phyloP scores from a whole-genome alignment of 2,329 filamentous ascomycete species.

The Talaromyces sp. region DNA sequence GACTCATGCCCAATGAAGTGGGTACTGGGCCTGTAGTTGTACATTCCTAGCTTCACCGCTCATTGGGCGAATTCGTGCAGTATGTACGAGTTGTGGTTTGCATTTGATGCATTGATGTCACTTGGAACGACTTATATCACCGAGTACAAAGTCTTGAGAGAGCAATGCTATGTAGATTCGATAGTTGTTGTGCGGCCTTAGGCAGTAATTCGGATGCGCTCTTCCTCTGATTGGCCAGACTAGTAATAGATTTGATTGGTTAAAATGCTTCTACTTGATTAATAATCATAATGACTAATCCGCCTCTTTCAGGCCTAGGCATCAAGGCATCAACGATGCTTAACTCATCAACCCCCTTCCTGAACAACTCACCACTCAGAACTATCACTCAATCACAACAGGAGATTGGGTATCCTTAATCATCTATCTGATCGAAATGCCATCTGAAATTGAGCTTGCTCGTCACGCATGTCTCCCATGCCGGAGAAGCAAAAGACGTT shows the following conservation, averaged over 20 bases:
- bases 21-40: background rate
- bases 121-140: background rate
- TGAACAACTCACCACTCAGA: background rate
- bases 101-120: background rate
- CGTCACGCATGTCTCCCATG: background rate
- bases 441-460: background rate
- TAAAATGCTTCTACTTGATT: background rate
- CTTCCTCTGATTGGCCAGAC: background rate
- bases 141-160: background rate
- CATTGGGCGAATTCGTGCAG: background rate
- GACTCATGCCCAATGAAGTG: slow-evolving; percentile 12
- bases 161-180: background rate
- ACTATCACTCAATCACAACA: background rate
- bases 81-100: background rate
- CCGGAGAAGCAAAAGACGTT: background rate
- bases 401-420: background rate
- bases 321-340: background rate
- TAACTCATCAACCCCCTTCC: background rate
- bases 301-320: background rate
- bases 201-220: background rate
- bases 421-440: background rate
- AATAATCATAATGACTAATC: slow-evolving; percentile 5
- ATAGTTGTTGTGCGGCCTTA: background rate
- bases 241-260: background rate
- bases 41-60: background rate